Base-by-base conservation (phyloP, 805 yeast genomes). In the Brettanomyces sp. region DNA sequence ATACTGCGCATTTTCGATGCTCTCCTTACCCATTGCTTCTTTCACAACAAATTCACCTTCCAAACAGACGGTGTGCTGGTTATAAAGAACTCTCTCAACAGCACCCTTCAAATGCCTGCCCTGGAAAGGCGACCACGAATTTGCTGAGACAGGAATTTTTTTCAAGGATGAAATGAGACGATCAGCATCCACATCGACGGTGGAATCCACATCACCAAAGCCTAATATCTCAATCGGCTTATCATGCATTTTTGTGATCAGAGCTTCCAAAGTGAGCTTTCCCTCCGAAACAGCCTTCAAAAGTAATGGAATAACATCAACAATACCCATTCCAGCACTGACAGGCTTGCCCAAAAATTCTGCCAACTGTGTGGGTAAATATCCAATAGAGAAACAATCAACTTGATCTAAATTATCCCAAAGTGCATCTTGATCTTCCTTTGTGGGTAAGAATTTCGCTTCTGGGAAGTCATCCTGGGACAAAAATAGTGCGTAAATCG, bases 361-460 rank as follows among this genome's bases (percentile, higher is more conserved):
- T 39, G 95, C 87, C 47, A 90, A 69, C 51, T 76, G 70, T 43
- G 83, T 74, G 56, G 96, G 96, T 51, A 85, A 63, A 37, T 75
- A 72, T 52, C 97, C 97, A 54, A 90, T 72, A 21, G 95, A 80
- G 73, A 91, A 86, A 54, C 89, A 85, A 68, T 91, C 98, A 60
- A 91, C 76, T 39, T 74, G 70, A 30, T 68, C 74, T 54, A 91
- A 65, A 60, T 78, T 76, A 41, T 72, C 79, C 97, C 97, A 90
- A 56, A 91, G 73, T 44, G 82, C 85, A 23, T 72, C 74, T 68
- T 86, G 95, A 60, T 87, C 96, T 53, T 77, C 85, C 60, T 74
- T 73, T 21, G 91, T 74, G 52, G 96, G 96, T 64, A 89, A 72
- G 72, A 81, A 81, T 23, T 66, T 59, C 54, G 88, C 83, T 54